Evolutionary conservation across 1,284 basidiomycete species (phyloP).

Genomic region (Stereum hirsutum): DNA sequence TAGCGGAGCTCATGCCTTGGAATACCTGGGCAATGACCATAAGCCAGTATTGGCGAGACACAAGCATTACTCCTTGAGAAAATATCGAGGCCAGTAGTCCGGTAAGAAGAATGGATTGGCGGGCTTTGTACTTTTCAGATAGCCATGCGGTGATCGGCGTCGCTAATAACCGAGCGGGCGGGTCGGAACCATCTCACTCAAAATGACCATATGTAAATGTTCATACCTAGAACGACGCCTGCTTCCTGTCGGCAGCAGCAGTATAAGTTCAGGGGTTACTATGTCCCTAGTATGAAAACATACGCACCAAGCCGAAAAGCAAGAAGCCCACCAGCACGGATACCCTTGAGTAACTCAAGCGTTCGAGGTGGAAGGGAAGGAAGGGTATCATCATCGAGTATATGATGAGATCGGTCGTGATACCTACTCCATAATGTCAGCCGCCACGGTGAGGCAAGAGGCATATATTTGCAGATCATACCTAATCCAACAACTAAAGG

Average conservation of each 20-base stretch:
- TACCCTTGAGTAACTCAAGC: constrained; percentile 39
- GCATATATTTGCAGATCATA: not conserved
- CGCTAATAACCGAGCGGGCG: constrained; percentile 37
- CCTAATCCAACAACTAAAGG: not conserved
- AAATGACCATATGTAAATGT: too few relatives aligned
- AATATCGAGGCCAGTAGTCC: constrained; percentile 50
- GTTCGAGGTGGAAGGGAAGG: constrained; percentile 63
- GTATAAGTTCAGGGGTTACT: too few relatives aligned
- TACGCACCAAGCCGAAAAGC: constrained; percentile 55
- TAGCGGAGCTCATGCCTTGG: constrained; percentile 68
- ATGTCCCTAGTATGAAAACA: too few relatives aligned
- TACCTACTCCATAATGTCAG: constrained; percentile 29
- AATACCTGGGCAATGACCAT: constrained; percentile 69
- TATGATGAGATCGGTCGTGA: constrained; percentile 53
- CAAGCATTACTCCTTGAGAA: constrained; percentile 68
- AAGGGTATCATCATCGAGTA: constrained; percentile 71
- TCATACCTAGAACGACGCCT: too few relatives aligned
- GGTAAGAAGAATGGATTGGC: constrained; percentile 49
- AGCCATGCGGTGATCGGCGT: constrained; percentile 64
- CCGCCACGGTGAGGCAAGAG: not conserved
- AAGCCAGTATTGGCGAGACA: constrained; percentile 57
- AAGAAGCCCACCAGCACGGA: constrained; percentile 63
- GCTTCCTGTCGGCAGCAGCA: too few relatives aligned
- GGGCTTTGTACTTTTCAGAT: constrained; percentile 49
- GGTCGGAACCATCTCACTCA: too few relatives aligned